Conservation (phyloP, 169 alveolate genomes). For the Eimeria praecox region DNA sequence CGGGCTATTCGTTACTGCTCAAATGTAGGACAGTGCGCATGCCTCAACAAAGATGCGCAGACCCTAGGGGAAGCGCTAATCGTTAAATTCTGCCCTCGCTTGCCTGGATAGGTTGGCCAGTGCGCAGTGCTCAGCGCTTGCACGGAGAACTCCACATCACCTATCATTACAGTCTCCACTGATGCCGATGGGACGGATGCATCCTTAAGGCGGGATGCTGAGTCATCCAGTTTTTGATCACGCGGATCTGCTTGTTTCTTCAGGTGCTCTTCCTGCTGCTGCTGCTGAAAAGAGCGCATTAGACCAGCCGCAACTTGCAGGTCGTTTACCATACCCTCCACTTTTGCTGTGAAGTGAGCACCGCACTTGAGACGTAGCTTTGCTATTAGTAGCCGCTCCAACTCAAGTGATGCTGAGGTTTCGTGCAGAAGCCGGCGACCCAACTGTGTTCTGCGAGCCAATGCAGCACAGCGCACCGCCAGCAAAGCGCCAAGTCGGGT, state of each 20-base stretch:
- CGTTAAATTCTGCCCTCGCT: constrained; percentile 9
- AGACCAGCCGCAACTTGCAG: constrained; percentile 86
- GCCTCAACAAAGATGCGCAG: neutral
- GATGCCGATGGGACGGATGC: constrained; percentile 48
- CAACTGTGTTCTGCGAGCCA: constrained; percentile 85
- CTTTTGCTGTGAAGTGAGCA: constrained; percentile 92
- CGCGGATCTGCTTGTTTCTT: constrained; percentile 25
- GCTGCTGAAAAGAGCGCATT: constrained; percentile 71
- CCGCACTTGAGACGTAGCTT: constrained; percentile 90
- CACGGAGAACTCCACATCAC: constrained; percentile 78
- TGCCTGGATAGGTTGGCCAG: constrained; percentile 91
- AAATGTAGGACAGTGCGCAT: neutral
- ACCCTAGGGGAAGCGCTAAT: neutral
- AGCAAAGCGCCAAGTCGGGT: neutral
- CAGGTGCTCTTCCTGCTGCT: constrained; percentile 75
- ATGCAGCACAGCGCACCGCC: neutral
- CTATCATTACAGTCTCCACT: constrained; percentile 71
- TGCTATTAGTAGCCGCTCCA: constrained; percentile 90
- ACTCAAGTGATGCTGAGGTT: constrained; percentile 87
- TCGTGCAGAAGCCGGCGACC: constrained; percentile 89
- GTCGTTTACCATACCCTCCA: constrained; percentile 94
- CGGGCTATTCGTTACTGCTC: neutral
- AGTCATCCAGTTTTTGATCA: constrained; percentile 28
- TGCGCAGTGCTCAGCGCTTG: constrained; percentile 91
- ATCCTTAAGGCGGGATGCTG: constrained; percentile 50